Evolutionary conservation across 1,284 basidiomycete species (phyloP).

Genomic region (Inonotus obliquus): DNA sequence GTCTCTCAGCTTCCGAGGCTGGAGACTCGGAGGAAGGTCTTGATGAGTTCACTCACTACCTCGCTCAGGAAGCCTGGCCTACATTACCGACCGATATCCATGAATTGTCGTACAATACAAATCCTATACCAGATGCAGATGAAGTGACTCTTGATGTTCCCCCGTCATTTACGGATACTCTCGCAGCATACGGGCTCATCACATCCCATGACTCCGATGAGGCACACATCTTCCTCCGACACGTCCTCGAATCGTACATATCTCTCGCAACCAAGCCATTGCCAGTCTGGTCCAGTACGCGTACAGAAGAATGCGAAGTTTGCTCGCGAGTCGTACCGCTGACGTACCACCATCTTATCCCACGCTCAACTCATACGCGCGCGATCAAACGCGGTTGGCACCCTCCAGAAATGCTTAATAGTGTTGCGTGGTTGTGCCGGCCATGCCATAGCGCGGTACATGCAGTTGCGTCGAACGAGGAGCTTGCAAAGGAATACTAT

Average conservation of each 20-base stretch:
- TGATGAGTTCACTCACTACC: constrained; percentile 48
- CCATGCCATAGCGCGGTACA: constrained; percentile 52
- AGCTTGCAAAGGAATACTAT: constrained; percentile 44
- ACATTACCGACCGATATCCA: constrained; percentile 33
- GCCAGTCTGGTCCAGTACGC: constrained; percentile 46
- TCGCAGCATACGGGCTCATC: constrained; percentile 42
- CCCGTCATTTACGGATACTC: constrained; percentile 40
- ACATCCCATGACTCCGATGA: constrained; percentile 33
- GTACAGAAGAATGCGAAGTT: constrained; percentile 49
- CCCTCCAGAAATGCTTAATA: constrained; percentile 42
- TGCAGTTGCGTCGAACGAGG: constrained; percentile 43
- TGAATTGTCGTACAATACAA: constrained; percentile 35
- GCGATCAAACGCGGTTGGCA: constrained; percentile 53
- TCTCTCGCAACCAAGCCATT: constrained; percentile 38
- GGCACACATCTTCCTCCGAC: constrained; percentile 35
- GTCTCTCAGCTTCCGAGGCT: constrained; percentile 22
- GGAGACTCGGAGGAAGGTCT: constrained; percentile 29
- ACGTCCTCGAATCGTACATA: constrained; percentile 38
- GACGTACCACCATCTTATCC: constrained; percentile 58
- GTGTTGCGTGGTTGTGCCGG: constrained; percentile 54
- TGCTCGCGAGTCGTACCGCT: constrained; percentile 48
- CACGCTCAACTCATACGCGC: constrained; percentile 46
- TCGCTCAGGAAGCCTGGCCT: constrained; percentile 45
- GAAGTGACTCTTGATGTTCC: constrained; percentile 34
- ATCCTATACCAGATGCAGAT: constrained; percentile 30